phyloP scores from a whole-genome alignment of 139 green algal species.

The Asterochloris erici region DNA sequence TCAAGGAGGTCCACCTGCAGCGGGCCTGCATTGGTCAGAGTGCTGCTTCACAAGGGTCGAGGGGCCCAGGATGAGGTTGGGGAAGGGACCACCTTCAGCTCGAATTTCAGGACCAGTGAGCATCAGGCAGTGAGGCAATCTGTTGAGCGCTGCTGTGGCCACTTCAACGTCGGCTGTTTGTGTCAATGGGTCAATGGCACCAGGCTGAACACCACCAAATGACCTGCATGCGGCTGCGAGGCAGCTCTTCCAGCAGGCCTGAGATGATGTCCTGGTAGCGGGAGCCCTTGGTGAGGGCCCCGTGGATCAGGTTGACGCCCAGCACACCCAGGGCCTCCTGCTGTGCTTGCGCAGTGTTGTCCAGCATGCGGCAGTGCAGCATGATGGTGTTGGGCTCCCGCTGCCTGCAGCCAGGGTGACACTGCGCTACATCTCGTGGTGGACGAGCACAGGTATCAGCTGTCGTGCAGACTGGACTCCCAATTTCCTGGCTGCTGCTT shows the following conservation, averaged over 20 bases:
- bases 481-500: too few relatives aligned
- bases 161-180: not conserved
- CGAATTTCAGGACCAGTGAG: too few relatives aligned
- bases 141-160: not conserved
- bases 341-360: conserved; percentile 41
- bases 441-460: too few relatives aligned
- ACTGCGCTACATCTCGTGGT: too few relatives aligned
- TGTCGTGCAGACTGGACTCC: too few relatives aligned
- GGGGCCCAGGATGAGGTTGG: too few relatives aligned
- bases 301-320: conserved; percentile 51
- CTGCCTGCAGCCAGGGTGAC: conserved; percentile 11
- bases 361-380: conserved; percentile 50
- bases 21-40: too few relatives aligned
- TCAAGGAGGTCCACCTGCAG: conserved; percentile 36
- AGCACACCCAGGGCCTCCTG: conserved; percentile 49
- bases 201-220: not conserved
- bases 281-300: conserved; percentile 23
- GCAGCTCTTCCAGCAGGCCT: conserved; percentile 35
- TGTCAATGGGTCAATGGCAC: not conserved
- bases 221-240: conserved; percentile 30
- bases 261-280: conserved; percentile 23
- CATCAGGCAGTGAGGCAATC: too few relatives aligned
- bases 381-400: conserved; percentile 37
- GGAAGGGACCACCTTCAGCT: too few relatives aligned
- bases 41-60: too few relatives aligned